Base-by-base conservation (phyloP, 768 basidiomycete species). In the Cystofilobasidium ferigula region DNA sequence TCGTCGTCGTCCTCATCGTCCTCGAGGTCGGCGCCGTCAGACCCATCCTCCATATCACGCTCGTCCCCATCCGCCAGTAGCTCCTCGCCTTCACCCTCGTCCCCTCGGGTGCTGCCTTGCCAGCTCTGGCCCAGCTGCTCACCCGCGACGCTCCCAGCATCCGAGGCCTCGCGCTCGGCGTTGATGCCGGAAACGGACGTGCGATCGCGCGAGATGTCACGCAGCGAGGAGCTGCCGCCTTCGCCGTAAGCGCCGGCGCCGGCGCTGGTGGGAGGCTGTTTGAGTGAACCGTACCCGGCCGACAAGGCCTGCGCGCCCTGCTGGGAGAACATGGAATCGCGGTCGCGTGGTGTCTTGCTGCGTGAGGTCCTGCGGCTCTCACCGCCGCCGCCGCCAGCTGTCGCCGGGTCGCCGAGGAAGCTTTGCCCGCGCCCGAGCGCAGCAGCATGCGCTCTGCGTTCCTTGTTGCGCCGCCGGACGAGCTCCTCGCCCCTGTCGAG, bases 401-500 rank as follows among this genome's bases (percentile, higher is more conserved):
- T 16, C 51, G 51, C 16, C 28, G 51, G 28, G 45, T 47, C 24
- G 51, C 32, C 51, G 51, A 54, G 28, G 51, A 30, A 54, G 45
- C 22, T 65, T 42, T 48, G 70, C 69, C 18, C 32, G 30, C 22
- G 63, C 60, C 35, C 59, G 57, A 35, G 54, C 22, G 61, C 45
- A 70, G 68, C 57, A 65, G 69, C 42, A 28, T 63, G 63, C 57
- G 69, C 71, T 69, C 69, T 73, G 65, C 78, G 57, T 62, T 78
- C 78, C 47, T 71, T 72, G 70, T 75, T 74, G 35, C 79, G 67
- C 53, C 73, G 68, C 58, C 74, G 68, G 57, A 79, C 75, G n/a
- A 79, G 76, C 63, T 75, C 75, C 47, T 77, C 77, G 4, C 79
- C 79, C 26, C 78, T 68, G 69, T 79, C 79, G 24, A 69, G 67